A percentile compares a stretch with the other conserved stretches of the same genome.
Evolutionary conservation across 169 alveolate genomes (phyloP).

Genomic region (Ichthyophthirius multifiliis): DNA sequence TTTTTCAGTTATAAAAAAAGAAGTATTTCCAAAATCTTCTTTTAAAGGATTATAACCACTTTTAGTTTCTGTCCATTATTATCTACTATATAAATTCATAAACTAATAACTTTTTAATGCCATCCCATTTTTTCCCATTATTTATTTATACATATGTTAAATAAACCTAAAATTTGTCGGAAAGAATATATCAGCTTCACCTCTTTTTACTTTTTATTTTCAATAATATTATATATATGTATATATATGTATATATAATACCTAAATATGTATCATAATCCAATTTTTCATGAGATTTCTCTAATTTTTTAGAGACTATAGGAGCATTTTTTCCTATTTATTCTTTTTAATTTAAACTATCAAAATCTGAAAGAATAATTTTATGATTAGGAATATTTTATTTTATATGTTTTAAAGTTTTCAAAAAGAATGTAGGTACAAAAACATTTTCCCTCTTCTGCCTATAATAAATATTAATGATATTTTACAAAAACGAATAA

Average conservation of each 20-base stretch:
- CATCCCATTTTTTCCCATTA: conserved; percentile 22
- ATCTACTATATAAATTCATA: conserved; percentile 50
- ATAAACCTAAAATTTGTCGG: conserved; percentile 57
- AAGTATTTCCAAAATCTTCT: conserved; percentile 74
- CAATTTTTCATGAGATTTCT: conserved; percentile 58
- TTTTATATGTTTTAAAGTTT: conserved; percentile 45
- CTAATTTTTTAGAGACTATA: conserved; percentile 64
- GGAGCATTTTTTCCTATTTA: conserved; percentile 64
- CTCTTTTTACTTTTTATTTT: conserved; percentile 56
- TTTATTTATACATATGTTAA: conserved; percentile 18
- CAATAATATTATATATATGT: too few species aligned
- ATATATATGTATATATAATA: too few species aligned
- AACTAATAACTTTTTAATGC: conserved; percentile 48
- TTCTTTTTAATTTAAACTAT: conserved; percentile 38
- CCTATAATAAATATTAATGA: conserved; percentile 7
- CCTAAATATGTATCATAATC: conserved; percentile 50
- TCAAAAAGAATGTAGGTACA: conserved; percentile 61
- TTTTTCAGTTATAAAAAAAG: conserved; percentile 51
- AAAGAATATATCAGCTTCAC: conserved; percentile 76
- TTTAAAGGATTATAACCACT: conserved; percentile 68
- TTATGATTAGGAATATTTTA: conserved; percentile 47
- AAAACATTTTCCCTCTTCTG: conserved; percentile 46
- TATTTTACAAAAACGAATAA: conserved; percentile 36
- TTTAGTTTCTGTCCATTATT: conserved; percentile 61
- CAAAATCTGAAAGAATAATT: conserved; percentile 71